Evolutionary conservation across 1,284 basidiomycete species (phyloP).

Genomic region (Leccinum subrobustum): DNA sequence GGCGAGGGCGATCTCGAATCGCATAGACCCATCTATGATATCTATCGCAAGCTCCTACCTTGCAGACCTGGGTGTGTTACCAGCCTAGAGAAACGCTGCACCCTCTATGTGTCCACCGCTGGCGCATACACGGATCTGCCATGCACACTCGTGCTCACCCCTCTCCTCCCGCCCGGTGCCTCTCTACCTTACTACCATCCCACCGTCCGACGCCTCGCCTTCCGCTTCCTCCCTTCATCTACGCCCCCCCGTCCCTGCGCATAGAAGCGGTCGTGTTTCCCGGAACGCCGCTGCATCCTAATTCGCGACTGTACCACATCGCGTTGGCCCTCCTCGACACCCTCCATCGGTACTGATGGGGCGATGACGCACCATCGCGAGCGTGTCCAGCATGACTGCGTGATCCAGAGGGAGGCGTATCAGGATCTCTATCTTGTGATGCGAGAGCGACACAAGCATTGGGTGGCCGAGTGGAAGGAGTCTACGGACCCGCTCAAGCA

Average conservation of each 20-base stretch:
- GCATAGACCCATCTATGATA: constrained; percentile 41
- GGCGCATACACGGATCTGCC: constrained; percentile 26
- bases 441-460: constrained; percentile 78
- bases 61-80: constrained; percentile 70
- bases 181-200: constrained; percentile 81
- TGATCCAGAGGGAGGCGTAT: constrained; percentile 77
- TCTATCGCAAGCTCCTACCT: constrained; percentile 66
- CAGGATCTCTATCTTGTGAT: constrained; percentile 90
- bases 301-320: constrained; percentile 76
- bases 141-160: constrained; percentile 60
- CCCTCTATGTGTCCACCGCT: constrained; percentile 47
- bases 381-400: constrained; percentile 79
- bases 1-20: constrained; percentile 39
- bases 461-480: constrained; percentile 77
- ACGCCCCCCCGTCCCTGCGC: constrained; percentile 33
- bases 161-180: constrained; percentile 45
- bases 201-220: constrained; percentile 66
- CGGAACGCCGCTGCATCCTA: constrained; percentile 47
- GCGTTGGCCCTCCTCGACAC: constrained; percentile 79
- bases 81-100: constrained; percentile 73
- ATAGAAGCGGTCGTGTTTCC: constrained; percentile 59
- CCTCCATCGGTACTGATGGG: constrained; percentile 84
- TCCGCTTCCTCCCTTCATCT: constrained; percentile 52
- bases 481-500: constrained; percentile 83
- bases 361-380: constrained; percentile 83